Conservation (phyloP, 202 grass and related monocot genomes). For the Setaria italica region DNA sequence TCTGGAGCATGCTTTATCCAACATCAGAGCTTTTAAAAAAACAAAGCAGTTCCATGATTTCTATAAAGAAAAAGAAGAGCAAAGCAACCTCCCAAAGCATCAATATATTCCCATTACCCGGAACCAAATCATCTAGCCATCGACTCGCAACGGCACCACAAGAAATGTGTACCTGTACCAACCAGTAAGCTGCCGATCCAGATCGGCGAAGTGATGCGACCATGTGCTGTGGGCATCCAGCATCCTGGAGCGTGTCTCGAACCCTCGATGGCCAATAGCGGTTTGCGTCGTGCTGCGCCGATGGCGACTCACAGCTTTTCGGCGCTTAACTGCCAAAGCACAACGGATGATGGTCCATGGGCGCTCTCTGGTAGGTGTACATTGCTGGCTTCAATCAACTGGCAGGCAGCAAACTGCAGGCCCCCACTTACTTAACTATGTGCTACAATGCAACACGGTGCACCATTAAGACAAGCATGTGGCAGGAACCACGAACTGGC, state of each 20-base stretch:
- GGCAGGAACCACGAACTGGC: background rate
- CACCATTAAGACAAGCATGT: constrained; percentile 39
- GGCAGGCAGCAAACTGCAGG: constrained; percentile 13
- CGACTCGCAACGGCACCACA: constrained; percentile 26
- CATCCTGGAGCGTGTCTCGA: background rate
- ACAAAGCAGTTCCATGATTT: constrained; percentile 21
- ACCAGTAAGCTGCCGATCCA: constrained; percentile 7
- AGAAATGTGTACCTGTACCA: background rate
- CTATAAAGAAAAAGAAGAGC: background rate
- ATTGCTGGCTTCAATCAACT: constrained; percentile 25
- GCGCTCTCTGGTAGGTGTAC: constrained; percentile 1
- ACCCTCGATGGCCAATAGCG: constrained; percentile 5
- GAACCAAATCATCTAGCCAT: constrained; percentile 37
- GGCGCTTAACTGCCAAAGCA: constrained; percentile 51
- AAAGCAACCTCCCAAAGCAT: constrained; percentile 34
- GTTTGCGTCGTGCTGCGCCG: background rate
- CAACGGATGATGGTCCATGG: constrained; percentile 20
- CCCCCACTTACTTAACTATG: background rate
- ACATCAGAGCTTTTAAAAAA: constrained; percentile 10
- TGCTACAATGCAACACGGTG: background rate
- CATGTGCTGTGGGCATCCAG: constrained; percentile 7
- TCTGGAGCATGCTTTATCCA: constrained; percentile 5
- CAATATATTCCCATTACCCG: constrained; percentile 30
- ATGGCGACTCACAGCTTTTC: constrained; percentile 32
- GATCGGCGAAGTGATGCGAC: constrained; percentile 10